Evolutionary conservation across 306 rosid genomes (phyloP), one percentile per base, ranked within the genome.

Genomic region (Castanea sativa): DNA sequence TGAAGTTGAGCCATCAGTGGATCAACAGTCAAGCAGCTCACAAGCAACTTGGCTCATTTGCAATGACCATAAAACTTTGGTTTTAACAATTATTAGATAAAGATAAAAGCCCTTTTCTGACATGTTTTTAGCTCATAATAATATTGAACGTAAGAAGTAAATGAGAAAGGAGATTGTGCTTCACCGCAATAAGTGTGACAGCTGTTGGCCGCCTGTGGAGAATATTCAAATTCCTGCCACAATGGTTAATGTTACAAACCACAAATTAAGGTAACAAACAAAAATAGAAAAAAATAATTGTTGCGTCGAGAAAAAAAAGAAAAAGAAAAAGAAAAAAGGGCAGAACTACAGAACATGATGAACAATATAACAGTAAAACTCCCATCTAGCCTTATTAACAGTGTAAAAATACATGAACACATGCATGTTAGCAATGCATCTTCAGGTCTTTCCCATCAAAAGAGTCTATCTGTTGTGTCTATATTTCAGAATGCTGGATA

Each of bases 201-300:
- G 65, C 78, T 64, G 82, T 71, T 69, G 90, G 90, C 74, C 80
- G 92, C 84, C 80, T 80, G 86, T 90, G 91, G 82, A 95, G 94
- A 81, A 83, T 49, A 87, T 87, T 90, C 93, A 95, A 80, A 85
- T 84, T 90, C 96, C 99, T 95, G 93, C 71, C 51, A 81, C 67
- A 83, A 78, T 2, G 77, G 63, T 55, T 60, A 33, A 85, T 65
- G 81, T 60, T 77, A 60, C 49, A 61, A 72, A 83, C 35, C 76
- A 29, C 38, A 70, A 64, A 85, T 55, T 65, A 65, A 52, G 45
- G 60, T 14, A 29, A 19, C 45, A 64, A 59, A 21, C 16, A 21
- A 23, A 13, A 19, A 35, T 8, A 18, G 10, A 3, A 9, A 9
- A 23, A 14, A 43, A 57, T 35, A 7, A 56, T 35, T 1, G 29